A percentile compares a stretch with the other conserved stretches of the same genome.
Evolutionary conservation across 2,329 filamentous ascomycete species (phyloP).

Genomic region (Microcyclosporella mali): DNA sequence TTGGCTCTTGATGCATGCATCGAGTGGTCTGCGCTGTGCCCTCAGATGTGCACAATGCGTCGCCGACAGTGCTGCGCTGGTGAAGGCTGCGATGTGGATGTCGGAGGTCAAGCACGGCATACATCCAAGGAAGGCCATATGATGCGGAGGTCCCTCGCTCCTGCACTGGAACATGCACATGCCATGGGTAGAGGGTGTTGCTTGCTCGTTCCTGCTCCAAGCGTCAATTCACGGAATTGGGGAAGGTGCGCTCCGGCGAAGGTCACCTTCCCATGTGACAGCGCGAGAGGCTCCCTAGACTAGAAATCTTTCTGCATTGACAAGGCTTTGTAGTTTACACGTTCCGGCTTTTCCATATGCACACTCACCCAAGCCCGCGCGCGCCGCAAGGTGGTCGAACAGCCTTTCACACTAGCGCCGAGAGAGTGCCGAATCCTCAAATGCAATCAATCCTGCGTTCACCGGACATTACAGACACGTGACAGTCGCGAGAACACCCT

Average conservation of each 20-base stretch:
- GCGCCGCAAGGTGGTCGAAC: too few species aligned
- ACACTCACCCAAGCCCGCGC: too few species aligned
- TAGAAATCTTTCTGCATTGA: too few species aligned
- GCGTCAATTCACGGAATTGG: too few species aligned
- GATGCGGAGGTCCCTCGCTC: neutral
- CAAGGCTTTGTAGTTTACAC: too few species aligned
- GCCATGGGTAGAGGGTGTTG: neutral
- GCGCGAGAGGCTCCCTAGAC: too few species aligned
- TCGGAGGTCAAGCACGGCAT: neutral
- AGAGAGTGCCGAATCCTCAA: neutral
- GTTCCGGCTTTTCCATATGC: too few species aligned
- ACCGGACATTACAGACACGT: slow-evolving; percentile 9
- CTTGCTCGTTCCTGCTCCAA: too few species aligned
- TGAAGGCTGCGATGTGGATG: neutral
- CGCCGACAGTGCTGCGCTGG: neutral
- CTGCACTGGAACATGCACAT: neutral
- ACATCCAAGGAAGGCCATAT: neutral
- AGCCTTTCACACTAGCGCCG: too few species aligned
- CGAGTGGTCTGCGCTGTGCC: neutral
- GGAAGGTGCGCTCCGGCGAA: slow-evolving; percentile 1
- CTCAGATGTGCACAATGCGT: neutral
- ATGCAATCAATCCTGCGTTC: neutral
- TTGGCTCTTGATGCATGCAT: neutral
- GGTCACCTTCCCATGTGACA: too few species aligned
- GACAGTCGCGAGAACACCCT: slow-evolving; percentile 10